Evolutionary conservation across 208 protist species (phyloP), one percentile per base, ranked within the genome.

Genomic region (Leptomonas seymouri): DNA sequence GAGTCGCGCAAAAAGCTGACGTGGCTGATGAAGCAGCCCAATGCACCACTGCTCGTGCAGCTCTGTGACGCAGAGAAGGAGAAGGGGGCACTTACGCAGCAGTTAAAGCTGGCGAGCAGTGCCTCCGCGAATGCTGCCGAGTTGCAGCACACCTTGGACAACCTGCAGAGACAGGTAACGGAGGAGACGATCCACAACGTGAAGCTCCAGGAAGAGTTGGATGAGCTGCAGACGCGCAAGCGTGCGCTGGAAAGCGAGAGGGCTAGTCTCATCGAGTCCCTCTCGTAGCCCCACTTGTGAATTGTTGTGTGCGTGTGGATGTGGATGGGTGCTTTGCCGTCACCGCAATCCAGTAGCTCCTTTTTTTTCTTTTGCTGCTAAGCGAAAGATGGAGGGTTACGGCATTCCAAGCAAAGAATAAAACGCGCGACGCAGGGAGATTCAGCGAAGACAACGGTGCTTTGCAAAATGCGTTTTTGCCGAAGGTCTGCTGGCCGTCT

Each of bases 1-100:
- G 82, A 87, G 59, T 30, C 59, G 53, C 25, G 74, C n/a, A 89
- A 89, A 54, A 84, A 85, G 57, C 42, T 84, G 67, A 62, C 67
- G 44, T 89, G 83, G 83, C 74, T 89, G 25, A 41, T 61, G 27
- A 76, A 77, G 53, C 83, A 89, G 67, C 63, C 67, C 3, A 76
- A 79, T 50, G 67, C 86, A 27, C 49, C 59, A 28, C 74, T 80
- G 34, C 70, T 94, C 14, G 44, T 48, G 55, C 71, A 85, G 16
- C 67, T 89, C 34, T 71, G 74, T 42, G 44, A 42, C 0, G 49
- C 71, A 45, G 55, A 78, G 46, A 27, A 59, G 39, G 67, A 70
- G 28, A 87, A 30, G 6, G 64, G 53, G 27, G 58, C 66, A 27
- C 34, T 71, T 41, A 12, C 23, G 15, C 41, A 60, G 16, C 71